phyloP scores from a whole-genome alignment of 768 basidiomycete genomes.

The Boletus pseudopeckii region DNA sequence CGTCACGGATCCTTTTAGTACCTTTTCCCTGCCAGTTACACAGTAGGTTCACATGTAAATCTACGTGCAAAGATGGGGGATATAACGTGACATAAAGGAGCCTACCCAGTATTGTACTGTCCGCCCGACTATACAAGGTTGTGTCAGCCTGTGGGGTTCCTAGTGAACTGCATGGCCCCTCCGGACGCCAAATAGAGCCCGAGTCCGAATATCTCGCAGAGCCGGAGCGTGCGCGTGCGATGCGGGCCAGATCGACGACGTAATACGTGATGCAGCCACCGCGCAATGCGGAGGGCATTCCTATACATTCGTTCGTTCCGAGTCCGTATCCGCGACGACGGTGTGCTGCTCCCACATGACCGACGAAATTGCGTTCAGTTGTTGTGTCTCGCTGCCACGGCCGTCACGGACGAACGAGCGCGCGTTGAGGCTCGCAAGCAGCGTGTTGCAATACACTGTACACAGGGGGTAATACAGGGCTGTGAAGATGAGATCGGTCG shows the following conservation, averaged over 20 bases:
- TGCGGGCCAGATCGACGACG: background rate
- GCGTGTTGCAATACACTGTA: constrained; percentile 33
- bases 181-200: too few species aligned
- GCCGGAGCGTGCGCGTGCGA: background rate
- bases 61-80: background rate
- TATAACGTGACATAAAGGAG: too few species aligned
- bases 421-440: constrained; percentile 33
- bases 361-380: background rate
- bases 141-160: background rate
- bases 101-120: too few species aligned
- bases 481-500: constrained; percentile 20
- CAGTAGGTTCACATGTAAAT: constrained; percentile 5
- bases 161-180: background rate
- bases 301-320: background rate
- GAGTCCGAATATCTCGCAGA: background rate
- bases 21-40: constrained; percentile 6
- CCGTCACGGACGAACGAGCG: constrained; percentile 16
- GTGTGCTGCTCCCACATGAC: constrained; percentile 6
- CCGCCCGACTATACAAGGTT: too few species aligned
- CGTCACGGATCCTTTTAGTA: constrained; percentile 15
- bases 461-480: constrained; percentile 31
- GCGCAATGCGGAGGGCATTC: background rate
- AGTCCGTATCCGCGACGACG: background rate
- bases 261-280: background rate
- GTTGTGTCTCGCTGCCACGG: background rate